Conservation (phyloP, 2,329 filamentous ascomycete genomes). For the Cercospora citrullina region DNA sequence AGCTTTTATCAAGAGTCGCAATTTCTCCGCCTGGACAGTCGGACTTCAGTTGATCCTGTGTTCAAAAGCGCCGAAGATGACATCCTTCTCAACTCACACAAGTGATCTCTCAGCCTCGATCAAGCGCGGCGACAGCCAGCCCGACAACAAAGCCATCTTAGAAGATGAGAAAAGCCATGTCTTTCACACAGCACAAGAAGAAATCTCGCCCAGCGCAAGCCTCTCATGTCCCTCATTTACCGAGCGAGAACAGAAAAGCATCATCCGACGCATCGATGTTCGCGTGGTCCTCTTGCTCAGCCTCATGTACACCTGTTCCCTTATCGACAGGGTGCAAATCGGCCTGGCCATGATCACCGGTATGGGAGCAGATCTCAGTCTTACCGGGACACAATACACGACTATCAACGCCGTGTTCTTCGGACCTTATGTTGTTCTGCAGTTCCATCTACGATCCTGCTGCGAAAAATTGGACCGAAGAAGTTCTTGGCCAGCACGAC, state of each 20-base stretch:
- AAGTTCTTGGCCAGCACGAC: constrained; percentile 28
- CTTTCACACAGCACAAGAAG: background rate
- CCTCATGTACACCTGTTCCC: constrained; percentile 11
- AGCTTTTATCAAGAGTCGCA: background rate
- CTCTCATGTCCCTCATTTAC: constrained; percentile 3
- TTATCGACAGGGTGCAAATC: constrained; percentile 12
- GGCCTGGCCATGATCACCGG: constrained; percentile 38
- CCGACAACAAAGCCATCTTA: background rate
- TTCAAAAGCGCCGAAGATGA: too few species aligned
- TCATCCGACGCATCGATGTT: constrained; percentile 17
- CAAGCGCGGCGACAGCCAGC: background rate
- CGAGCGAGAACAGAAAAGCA: constrained; percentile 3
- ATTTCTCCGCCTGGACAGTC: background rate
- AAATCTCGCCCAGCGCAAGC: background rate
- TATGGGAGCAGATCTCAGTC: constrained; percentile 22
- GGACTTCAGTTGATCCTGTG: too few species aligned
- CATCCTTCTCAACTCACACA: background rate
- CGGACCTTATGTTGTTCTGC: constrained; percentile 43
- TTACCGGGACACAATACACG: constrained; percentile 36
- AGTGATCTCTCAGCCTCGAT: background rate
- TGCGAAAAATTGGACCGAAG: constrained; percentile 34
- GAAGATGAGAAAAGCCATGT: background rate
- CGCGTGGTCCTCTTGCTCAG: constrained; percentile 14
- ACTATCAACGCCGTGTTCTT: constrained; percentile 40
- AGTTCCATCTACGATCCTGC: constrained; percentile 37